phyloP scores from a whole-genome alignment of 2,329 filamentous ascomycete genomes.

The Graphilbum ipis-grandicollis region DNA sequence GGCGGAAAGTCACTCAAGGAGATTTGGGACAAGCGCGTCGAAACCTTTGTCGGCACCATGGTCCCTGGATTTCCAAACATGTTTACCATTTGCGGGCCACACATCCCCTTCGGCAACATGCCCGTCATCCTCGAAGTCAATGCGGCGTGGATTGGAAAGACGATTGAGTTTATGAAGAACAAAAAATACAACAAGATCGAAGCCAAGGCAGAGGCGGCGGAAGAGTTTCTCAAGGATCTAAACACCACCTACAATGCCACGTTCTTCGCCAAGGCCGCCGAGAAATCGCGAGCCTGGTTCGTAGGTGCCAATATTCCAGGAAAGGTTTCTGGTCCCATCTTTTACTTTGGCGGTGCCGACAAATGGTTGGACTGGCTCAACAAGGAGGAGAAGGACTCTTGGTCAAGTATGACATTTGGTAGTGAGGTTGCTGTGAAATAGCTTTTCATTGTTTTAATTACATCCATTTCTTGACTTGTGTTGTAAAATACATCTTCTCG shows the following conservation, averaged over 20 bases:
- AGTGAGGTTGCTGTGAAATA: no score
- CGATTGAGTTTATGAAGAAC: constrained; percentile 4
- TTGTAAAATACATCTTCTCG: no score
- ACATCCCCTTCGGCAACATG: constrained; percentile 4
- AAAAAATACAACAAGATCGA: constrained; percentile 4
- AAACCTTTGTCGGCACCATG: constrained; percentile 12
- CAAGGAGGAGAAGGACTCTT: constrained; percentile 1
- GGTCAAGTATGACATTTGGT: background rate
- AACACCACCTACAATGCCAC: constrained; percentile 1
- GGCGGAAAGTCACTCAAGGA: constrained; percentile 12
- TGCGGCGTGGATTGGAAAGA: constrained; percentile 5
- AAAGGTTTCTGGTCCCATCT: constrained; percentile 6
- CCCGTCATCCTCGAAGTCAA: constrained; percentile 5
- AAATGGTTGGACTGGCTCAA: constrained; percentile 3
- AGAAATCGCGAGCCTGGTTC: constrained; percentile 8
- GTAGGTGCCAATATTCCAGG: constrained; percentile 10
- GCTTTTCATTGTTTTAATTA: no score
- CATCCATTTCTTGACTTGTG: no score
- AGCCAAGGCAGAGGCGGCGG: background rate
- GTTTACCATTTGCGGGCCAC: constrained; percentile 7
- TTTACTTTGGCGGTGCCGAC: constrained; percentile 6
- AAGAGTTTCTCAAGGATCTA: constrained; percentile 2
- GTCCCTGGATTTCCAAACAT: constrained; percentile 7
- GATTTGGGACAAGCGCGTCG: constrained; percentile 14
- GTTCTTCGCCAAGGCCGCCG: constrained; percentile 2